A percentile compares a stretch with the other conserved stretches of the same genome.
Evolutionary conservation across 108 stramenopile genomes (phyloP).

Genomic region (Fragilariopsis cylindrus): DNA sequence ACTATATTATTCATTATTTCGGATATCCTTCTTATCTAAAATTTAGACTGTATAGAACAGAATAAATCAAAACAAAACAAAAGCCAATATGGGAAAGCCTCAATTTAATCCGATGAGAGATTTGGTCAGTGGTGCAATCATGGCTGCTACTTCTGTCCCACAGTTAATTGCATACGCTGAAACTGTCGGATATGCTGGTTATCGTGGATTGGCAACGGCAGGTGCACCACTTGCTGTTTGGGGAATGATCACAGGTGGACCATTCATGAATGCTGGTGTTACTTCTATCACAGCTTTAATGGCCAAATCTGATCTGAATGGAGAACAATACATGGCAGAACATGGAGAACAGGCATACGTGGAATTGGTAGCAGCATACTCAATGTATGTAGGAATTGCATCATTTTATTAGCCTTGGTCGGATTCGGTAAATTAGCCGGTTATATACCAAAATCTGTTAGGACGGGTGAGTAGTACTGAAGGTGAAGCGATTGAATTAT

Average conservation of each 20-base stretch:
- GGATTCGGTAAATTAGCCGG: conserved; percentile 71
- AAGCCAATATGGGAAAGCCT: conserved; percentile 13
- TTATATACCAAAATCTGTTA: conserved; percentile 61
- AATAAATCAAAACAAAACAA: background rate
- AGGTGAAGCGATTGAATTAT: no score
- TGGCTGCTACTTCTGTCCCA: conserved; percentile 86
- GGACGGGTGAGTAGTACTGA: conserved; percentile 32
- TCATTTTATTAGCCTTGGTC: conserved; percentile 59
- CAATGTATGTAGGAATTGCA: conserved; percentile 68
- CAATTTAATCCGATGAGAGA: conserved; percentile 63
- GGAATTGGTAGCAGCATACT: conserved; percentile 69
- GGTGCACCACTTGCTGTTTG: conserved; percentile 69
- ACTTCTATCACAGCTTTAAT: conserved; percentile 80
- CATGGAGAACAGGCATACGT: conserved; percentile 81
- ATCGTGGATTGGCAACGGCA: conserved; percentile 74
- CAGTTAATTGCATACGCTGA: conserved; percentile 88
- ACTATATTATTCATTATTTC: no score
- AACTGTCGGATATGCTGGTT: conserved; percentile 75
- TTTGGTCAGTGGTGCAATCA: conserved; percentile 72
- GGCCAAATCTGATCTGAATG: conserved; percentile 74
- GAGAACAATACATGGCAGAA: conserved; percentile 65
- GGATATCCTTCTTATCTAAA: no score
- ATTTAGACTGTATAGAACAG: background rate
- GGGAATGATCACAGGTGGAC: conserved; percentile 78
- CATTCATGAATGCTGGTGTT: conserved; percentile 79